phyloP scores from a whole-genome alignment of 129 eudicot species.

The Escallonia herrerae region DNA sequence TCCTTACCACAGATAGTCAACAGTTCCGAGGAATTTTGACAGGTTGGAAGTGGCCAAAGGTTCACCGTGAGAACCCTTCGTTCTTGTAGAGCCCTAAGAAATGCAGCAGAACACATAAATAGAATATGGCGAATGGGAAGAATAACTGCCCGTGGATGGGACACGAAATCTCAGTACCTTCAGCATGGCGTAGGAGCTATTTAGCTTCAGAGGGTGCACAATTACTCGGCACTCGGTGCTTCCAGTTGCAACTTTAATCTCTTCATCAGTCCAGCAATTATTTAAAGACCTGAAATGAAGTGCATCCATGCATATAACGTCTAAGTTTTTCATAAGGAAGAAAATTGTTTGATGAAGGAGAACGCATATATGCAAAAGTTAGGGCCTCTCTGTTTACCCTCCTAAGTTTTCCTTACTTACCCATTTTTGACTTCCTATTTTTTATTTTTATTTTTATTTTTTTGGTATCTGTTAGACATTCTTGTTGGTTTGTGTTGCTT shows the following conservation, averaged over 20 bases:
- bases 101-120: conserved; percentile 2
- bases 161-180: conserved; percentile 14
- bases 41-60: conserved; percentile 41
- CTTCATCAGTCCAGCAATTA: conserved; percentile 30
- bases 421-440: too few species aligned
- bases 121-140: not conserved
- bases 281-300: conserved; percentile 1
- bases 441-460: too few species aligned
- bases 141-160: not conserved
- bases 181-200: conserved; percentile 27
- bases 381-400: too few species aligned
- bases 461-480: too few species aligned
- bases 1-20: conserved; percentile 38
- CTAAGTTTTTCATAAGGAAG: not conserved
- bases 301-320: not conserved
- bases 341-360: not conserved
- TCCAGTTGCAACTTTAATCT: conserved; percentile 29
- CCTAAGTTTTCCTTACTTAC: too few species aligned
- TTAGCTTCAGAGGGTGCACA: conserved; percentile 28
- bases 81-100: conserved; percentile 23
- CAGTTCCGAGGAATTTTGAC: conserved; percentile 40
- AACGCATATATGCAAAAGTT: not conserved
- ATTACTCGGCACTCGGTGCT: conserved; percentile 6
- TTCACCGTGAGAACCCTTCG: conserved; percentile 27
- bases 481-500: too few species aligned